Base-by-base conservation (phyloP, 2,329 filamentous ascomycete species). In the Colletotrichum gigasporum region DNA sequence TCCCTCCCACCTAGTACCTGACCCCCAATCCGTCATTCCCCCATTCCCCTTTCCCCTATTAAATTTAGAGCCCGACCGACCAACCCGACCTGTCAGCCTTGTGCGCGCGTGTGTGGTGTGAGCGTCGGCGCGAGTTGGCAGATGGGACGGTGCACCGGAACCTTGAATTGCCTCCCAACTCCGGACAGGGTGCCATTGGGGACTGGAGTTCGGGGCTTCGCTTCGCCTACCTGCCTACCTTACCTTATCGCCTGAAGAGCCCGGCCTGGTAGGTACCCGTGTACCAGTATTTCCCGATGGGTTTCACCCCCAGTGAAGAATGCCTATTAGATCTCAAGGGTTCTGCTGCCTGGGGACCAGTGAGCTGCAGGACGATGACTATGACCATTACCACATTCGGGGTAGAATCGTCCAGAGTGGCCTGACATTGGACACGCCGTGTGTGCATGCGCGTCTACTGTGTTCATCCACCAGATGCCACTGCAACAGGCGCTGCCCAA, bases 331-430 rank as follows among this genome's bases (percentile, higher is more conserved):
- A 51, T 41, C 26, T 30, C 48, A 62, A 52, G 62, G 57, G 9
- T 51, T 63, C 30, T 24, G 22, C 34, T 35, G 30, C 11, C 48
- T 55, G 28, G 42, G 35, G 48, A 24, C 56, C 48, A 64, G 62
- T 64, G 35, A 61, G 50, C 26, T 45, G 34, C 26, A 41, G 50
- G 39, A 55, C 32, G 48, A 62, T 65, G 47, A 61, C 26, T 50
- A 61, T 55, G 56, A 55, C 61, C 56, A 61, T 37, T 54, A 47
- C 55, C 42, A 50, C 16, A 50, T 55, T 54, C 26, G 35, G 56
- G 62, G 41, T 52, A 14, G 22, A 65, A 50, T 53, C 50, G n/a
- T 62, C 48, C 48, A 64, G 9, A 50, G 50, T 62, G 62, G 56
- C 48, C 62, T 65, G 48, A 55, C 42, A 16, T 44, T 54, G 48